Percentiles rank a stretch among this genome's conserved stretches.
These are phyloP conservation scores for Lepiota brunneoincarnata DNA, from an alignment of 768 basidiomycete species.

Conservation along the genomic window DNA sequence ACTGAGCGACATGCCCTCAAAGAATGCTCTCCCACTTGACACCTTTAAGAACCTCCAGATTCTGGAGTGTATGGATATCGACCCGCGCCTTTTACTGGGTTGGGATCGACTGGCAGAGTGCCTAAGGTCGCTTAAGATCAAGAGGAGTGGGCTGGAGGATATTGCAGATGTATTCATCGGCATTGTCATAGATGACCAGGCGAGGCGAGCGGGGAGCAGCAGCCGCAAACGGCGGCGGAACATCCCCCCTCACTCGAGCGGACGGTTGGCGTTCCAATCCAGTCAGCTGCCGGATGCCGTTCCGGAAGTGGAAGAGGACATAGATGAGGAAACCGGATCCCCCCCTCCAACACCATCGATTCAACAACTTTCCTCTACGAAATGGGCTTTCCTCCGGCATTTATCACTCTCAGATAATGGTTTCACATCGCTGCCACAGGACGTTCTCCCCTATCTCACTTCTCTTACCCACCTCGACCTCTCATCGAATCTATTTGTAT, in stretches of 20 bases:
- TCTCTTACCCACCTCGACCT: constrained; percentile 83
- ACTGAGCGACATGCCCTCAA: constrained; percentile 61
- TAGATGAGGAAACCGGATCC: constrained; percentile 16
- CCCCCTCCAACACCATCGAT: constrained; percentile 28
- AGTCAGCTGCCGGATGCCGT: constrained; percentile 15
- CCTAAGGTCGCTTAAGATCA: constrained; percentile 71
- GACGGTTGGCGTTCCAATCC: constrained; percentile 5
- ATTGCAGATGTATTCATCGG: constrained; percentile 73
- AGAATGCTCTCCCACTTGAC: constrained; percentile 78
- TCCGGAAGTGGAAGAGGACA: constrained; percentile 26
- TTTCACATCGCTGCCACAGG: constrained; percentile 75
- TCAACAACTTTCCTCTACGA: constrained; percentile 48
- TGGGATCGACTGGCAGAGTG: constrained; percentile 79
- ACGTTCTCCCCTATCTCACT: constrained; percentile 62
- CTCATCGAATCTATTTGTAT: constrained; percentile 87
- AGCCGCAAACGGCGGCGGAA: constrained; percentile 44
- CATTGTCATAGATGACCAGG: constrained; percentile 77
- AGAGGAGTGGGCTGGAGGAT: constrained; percentile 80
- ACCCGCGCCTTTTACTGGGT: constrained; percentile 77
- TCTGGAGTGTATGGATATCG: constrained; percentile 75
- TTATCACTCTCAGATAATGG: constrained; percentile 79
- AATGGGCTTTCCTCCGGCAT: constrained; percentile 76
- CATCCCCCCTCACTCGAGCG: constrained; percentile 27
- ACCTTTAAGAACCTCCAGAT: constrained; percentile 82
- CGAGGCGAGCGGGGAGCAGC: constrained; percentile 54